Conservation (phyloP, 2,329 filamentous ascomycete species). For the Cadophora sp. region DNA sequence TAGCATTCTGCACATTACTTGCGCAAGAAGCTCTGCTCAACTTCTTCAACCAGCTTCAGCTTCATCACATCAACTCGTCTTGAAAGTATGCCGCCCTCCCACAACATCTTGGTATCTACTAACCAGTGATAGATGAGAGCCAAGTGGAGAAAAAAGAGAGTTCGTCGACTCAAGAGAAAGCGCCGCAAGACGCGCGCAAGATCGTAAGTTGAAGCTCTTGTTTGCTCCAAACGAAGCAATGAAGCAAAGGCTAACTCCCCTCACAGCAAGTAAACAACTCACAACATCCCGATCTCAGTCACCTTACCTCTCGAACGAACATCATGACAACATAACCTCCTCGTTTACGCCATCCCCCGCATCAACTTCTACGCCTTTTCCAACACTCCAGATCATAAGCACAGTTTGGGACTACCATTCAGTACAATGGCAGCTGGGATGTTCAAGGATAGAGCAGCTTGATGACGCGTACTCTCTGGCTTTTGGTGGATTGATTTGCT, state of each 20-base stretch:
- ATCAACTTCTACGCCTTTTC: slow-evolving; percentile 47
- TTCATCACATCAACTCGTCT: slow-evolving; percentile 25
- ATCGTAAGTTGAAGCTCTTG: slow-evolving; percentile 70
- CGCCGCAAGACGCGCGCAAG: slow-evolving; percentile 99
- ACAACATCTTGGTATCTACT: background rate
- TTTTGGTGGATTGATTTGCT: slow-evolving; percentile 44
- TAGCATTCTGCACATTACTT: slow-evolving; percentile 4
- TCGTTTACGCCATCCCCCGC: slow-evolving; percentile 45
- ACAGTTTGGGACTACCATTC: slow-evolving; percentile 42
- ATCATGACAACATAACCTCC: slow-evolving; percentile 48
- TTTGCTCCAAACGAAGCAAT: slow-evolving; percentile 4
- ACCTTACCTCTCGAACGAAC: slow-evolving; percentile 43
- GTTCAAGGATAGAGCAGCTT: slow-evolving; percentile 46
- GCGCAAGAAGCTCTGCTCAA: slow-evolving; percentile 5
- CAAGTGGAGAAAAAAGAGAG: slow-evolving; percentile 99
- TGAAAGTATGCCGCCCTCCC: slow-evolving; percentile 14
- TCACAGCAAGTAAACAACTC: slow-evolving; percentile 53
- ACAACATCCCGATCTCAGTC: slow-evolving; percentile 51
- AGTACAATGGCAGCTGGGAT: slow-evolving; percentile 42
- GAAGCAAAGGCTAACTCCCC: slow-evolving; percentile 36
- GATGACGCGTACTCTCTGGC: slow-evolving; percentile 47
- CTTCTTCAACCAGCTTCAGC: slow-evolving; percentile 25
- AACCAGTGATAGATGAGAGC: slow-evolving; percentile 67
- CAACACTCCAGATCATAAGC: slow-evolving; percentile 43
- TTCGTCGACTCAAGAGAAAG: slow-evolving; percentile 99